Base-by-base conservation (phyloP, 2,329 filamentous ascomycete species). In the Fusarium chaquense region DNA sequence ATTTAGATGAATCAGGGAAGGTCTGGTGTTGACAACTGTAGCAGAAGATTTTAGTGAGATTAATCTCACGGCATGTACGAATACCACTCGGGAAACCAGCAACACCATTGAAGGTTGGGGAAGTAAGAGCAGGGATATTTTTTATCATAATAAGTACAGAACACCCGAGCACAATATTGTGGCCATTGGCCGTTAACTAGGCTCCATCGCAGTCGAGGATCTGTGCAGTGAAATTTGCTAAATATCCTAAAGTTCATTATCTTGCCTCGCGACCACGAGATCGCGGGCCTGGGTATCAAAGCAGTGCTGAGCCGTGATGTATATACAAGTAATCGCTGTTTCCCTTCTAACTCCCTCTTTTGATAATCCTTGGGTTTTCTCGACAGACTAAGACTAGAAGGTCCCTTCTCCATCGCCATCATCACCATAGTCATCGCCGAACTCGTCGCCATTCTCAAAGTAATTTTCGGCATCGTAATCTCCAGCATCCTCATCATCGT, bases 401-500 rank as follows among this genome's bases (percentile, higher is more conserved):
- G 80, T 81, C 10, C 78, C 79, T 67, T 82, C 82, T 41, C 80
- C 85, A 35, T 86, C 87, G 26, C 86, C 86, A 10, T 83, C 84
- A 12, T 84, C 84, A 5, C 81, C 85, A 49, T 83, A 83, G 47
- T 86, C 85, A 24, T 85, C 83, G 36, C 83, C 83, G 54, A 86
- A 83, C 26, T 87, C 85, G 65, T 86, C 85, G 15, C 85, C 86
- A 26, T 83, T 85, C 63, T 89, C 87, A 74, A 89, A 89, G 78
- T 89, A 89, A 12, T 82, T 82, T 72, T 89, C 87, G 4, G 87
- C 87, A 45, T 89, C 84, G 73, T 89, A 89, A 64, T 89, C 87
- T 10, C 87, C 87, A 2, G 85, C 87, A 50, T 87, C 85, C 61
- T 88, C 86, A 58, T 89, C 87, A 49, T 89, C 85, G 64, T 84